A percentile compares a stretch with the other conserved stretches of the same genome.
phyloP scores from a whole-genome alignment of 805 yeast genomes.

The Candida takata region DNA sequence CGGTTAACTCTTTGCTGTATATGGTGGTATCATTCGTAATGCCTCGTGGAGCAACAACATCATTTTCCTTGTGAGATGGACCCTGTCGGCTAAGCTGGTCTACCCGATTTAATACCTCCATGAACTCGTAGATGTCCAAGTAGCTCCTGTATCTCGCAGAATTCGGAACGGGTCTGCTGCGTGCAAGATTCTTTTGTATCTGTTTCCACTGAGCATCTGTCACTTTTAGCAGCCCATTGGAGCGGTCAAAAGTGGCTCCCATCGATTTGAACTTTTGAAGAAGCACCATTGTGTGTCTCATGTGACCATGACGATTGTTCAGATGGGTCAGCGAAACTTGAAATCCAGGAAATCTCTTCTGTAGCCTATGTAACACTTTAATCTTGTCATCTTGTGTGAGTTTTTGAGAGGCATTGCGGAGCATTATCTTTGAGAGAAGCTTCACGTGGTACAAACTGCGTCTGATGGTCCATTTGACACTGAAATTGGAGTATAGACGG shows the following conservation, averaged over 20 bases:
- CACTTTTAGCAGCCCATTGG: neutral
- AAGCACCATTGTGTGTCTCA: too few relatives aligned
- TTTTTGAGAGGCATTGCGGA: neutral
- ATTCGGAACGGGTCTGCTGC: neutral
- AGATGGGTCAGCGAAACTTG: neutral
- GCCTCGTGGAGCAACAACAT: too few relatives aligned
- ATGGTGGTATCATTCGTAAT: too few relatives aligned
- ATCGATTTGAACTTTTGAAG: neutral
- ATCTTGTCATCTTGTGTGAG: too few relatives aligned
- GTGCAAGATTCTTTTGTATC: neutral
- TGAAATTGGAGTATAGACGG: slow-evolving; percentile 1
- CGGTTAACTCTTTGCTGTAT: too few relatives aligned
- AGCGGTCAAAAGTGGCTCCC: neutral
- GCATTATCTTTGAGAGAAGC: neutral
- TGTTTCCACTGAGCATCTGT: neutral
- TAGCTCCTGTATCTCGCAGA: neutral
- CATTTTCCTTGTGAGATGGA: too few relatives aligned
- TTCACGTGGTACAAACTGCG: slow-evolving; percentile 1
- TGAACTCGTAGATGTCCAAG: neutral
- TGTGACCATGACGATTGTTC: too few relatives aligned
- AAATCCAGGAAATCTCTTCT: slow-evolving; percentile 1
- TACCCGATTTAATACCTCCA: neutral
- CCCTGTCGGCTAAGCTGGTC: too few relatives aligned
- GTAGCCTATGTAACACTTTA: neutral
- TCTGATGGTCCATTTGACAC: slow-evolving; percentile 1